A percentile compares a stretch with the other conserved stretches of the same genome.
These are phyloP conservation scores for Hygrophila difformis DNA, from an alignment of 257 asterid species.

Conservation along the genomic window DNA sequence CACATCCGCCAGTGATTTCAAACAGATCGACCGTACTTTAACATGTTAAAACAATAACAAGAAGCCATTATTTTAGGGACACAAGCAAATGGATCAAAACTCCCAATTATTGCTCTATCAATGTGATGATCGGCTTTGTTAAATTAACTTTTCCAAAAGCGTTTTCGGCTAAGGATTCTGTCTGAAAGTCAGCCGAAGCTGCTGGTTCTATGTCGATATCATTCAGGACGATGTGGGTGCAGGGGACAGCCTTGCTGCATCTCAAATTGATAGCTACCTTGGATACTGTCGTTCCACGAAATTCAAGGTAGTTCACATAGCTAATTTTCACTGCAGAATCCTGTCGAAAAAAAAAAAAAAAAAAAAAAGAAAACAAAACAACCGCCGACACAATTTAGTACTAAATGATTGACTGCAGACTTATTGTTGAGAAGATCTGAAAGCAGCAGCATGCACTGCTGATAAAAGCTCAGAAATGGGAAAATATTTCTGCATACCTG, in stretches of 20 bases:
- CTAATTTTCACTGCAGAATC: constrained; percentile 36
- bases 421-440: not conserved
- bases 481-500: constrained; percentile 25
- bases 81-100: too few species aligned
- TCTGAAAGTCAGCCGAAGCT: constrained; percentile 4
- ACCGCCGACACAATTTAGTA: not conserved
- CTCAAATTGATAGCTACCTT: constrained; percentile 27
- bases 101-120: too few species aligned
- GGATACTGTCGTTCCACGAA: constrained; percentile 30
- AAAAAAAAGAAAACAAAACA: too few species aligned
- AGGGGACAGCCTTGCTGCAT: constrained; percentile 39
- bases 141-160: constrained; percentile 25
- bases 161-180: constrained; percentile 28
- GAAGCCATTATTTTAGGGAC: too few species aligned
- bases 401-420: too few species aligned
- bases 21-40: too few species aligned
- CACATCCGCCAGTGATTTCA: too few species aligned
- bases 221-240: constrained; percentile 27
- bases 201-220: constrained; percentile 29
- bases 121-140: constrained; percentile 19
- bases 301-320: constrained; percentile 26
- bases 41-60: too few species aligned
- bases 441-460: not conserved
- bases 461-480: not conserved
- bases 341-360: constrained; percentile 16